These are phyloP conservation scores for Apiospora aurea DNA, from an alignment of 2,329 filamentous ascomycete species.

Conservation along the genomic window DNA sequence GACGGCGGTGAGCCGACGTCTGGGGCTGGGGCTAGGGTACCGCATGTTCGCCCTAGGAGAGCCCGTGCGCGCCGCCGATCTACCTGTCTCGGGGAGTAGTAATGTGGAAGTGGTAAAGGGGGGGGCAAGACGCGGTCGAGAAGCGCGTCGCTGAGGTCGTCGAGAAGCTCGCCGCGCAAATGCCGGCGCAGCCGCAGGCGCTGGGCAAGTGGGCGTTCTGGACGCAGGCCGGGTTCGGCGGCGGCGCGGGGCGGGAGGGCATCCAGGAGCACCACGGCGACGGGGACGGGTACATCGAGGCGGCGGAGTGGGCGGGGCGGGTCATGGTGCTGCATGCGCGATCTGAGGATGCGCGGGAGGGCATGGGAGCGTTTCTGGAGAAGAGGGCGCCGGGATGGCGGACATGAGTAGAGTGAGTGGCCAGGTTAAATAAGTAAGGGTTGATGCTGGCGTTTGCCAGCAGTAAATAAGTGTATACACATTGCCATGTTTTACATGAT, in stretches of 20 bases:
- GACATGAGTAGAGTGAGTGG: slow-evolving; percentile 26
- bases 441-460: not conserved
- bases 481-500: not conserved
- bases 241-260: not conserved
- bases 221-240: slow-evolving; percentile 39
- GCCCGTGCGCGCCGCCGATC: slow-evolving; percentile 34
- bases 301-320: slow-evolving; percentile 37
- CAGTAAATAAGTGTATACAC: not conserved
- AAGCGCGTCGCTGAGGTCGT: slow-evolving; percentile 37
- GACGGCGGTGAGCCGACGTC: slow-evolving; percentile 36
- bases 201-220: slow-evolving; percentile 47
- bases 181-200: slow-evolving; percentile 40
- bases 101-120: slow-evolving; percentile 37
- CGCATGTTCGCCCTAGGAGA: slow-evolving; percentile 42
- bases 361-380: slow-evolving; percentile 37
- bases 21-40: slow-evolving; percentile 37
- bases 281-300: slow-evolving; percentile 34
- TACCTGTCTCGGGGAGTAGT: slow-evolving; percentile 28
- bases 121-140: slow-evolving; percentile 33
- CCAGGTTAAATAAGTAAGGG: no score
- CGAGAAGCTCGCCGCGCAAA: slow-evolving; percentile 31
- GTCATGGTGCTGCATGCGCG: slow-evolving; percentile 42
- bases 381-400: slow-evolving; percentile 39
- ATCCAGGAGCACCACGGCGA: slow-evolving; percentile 21
- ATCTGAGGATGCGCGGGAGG: slow-evolving; percentile 39